Evolutionary conservation across 768 basidiomycete species (phyloP).

Genomic region (Tephrocybe sp.): DNA sequence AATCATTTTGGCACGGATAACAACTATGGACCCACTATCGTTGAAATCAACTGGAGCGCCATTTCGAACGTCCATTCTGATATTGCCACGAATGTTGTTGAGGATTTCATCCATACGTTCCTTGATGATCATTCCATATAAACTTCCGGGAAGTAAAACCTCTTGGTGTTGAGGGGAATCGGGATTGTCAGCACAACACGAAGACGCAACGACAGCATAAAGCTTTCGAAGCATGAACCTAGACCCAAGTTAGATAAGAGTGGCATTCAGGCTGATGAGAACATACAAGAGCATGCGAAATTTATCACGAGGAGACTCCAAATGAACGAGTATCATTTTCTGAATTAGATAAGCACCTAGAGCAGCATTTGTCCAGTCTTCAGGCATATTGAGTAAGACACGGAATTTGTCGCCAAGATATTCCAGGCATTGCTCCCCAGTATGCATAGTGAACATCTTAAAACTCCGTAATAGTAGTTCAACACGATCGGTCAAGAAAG

Average conservation of each 20-base stretch:
- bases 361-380: constrained; percentile 85
- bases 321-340: constrained; percentile 87
- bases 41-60: constrained; percentile 83
- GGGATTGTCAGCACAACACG: constrained; percentile 92
- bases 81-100: constrained; percentile 65
- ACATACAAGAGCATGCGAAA: constrained; percentile 91
- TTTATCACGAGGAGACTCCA: constrained; percentile 86
- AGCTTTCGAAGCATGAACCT: constrained; percentile 98
- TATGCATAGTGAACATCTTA: constrained; percentile 87
- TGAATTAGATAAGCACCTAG: constrained; percentile 81
- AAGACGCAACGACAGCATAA: constrained; percentile 84
- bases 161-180: constrained; percentile 99
- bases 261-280: neutral
- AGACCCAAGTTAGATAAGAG: constrained; percentile 8
- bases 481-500: constrained; percentile 95
- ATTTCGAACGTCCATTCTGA: constrained; percentile 71
- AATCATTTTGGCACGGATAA: neutral
- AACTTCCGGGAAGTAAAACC: constrained; percentile 85
- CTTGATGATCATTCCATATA: constrained; percentile 98
- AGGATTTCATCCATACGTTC: constrained; percentile 92
- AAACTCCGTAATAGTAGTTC: constrained; percentile 92
- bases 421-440: constrained; percentile 87
- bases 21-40: constrained; percentile 57
- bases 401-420: constrained; percentile 97
- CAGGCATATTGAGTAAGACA: constrained; percentile 84